Evolutionary conservation across 2,329 filamentous ascomycete genomes (phyloP).

Genomic region (Alternaria arborescens): DNA sequence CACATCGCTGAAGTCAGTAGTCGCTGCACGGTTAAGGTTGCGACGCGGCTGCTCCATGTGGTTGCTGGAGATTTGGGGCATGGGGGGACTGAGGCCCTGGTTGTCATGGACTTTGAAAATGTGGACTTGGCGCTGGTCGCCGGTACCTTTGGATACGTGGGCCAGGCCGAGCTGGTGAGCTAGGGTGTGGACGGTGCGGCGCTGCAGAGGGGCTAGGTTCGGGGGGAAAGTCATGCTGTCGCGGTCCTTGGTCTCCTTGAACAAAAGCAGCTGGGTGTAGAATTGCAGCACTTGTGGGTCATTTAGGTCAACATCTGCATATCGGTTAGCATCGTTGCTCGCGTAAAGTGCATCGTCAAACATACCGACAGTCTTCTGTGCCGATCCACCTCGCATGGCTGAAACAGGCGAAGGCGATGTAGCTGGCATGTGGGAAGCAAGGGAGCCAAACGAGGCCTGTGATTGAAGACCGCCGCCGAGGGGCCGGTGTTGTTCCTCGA

Average conservation of each 20-base stretch:
- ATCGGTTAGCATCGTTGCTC: slow-evolving; percentile 23
- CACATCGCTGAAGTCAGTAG: slow-evolving; percentile 91
- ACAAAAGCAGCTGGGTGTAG: slow-evolving; percentile 89
- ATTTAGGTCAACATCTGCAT: slow-evolving; percentile 82
- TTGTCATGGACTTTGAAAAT: slow-evolving; percentile 76
- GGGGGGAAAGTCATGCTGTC: slow-evolving; percentile 87
- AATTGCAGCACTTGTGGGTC: slow-evolving; percentile 86
- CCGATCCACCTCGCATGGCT: slow-evolving; percentile 56
- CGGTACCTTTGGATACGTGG: slow-evolving; percentile 88
- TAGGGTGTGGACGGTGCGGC: slow-evolving; percentile 89
- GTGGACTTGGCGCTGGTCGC: slow-evolving; percentile 88
- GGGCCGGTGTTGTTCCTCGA: slow-evolving; percentile 94
- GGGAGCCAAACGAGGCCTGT: slow-evolving; percentile 85
- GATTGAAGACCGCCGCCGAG: slow-evolving; percentile 75
- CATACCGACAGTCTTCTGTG: slow-evolving; percentile 55
- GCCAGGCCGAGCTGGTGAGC: slow-evolving; percentile 94
- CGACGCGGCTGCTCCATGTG: slow-evolving; percentile 82
- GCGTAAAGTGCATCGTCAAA: not conserved
- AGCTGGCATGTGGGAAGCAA: slow-evolving; percentile 70
- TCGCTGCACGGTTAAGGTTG: slow-evolving; percentile 90
- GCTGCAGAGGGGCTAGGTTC: slow-evolving; percentile 80
- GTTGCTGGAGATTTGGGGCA: slow-evolving; percentile 68
- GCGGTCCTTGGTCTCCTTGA: slow-evolving; percentile 79
- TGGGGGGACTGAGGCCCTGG: slow-evolving; percentile 67
- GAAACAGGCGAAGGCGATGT: slow-evolving; percentile 74